phyloP scores from a whole-genome alignment of 2,329 filamentous ascomycete species.

The Beauveria sp. region DNA sequence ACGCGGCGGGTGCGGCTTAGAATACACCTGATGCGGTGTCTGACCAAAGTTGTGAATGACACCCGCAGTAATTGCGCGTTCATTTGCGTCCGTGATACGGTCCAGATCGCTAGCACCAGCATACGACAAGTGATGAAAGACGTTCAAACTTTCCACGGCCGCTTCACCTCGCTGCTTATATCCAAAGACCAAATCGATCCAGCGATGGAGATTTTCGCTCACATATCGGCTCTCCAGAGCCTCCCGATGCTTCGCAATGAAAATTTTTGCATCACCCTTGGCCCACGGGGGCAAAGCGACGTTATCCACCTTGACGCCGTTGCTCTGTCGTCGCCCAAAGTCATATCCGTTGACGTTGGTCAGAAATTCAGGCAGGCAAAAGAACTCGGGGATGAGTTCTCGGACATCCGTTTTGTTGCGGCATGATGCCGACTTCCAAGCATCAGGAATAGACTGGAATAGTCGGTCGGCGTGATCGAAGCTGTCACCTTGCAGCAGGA shows the following conservation, averaged over 20 bases:
- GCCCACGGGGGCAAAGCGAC: slow-evolving; percentile 94
- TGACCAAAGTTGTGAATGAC: slow-evolving; percentile 99
- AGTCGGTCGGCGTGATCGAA: slow-evolving; percentile 95
- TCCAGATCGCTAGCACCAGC: slow-evolving; percentile 90
- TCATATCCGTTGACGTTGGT: slow-evolving; percentile 93
- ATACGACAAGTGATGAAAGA: slow-evolving; percentile 94
- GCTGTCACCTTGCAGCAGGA: slow-evolving; percentile 86
- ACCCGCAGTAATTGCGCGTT: slow-evolving; percentile 80
- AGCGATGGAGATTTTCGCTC: slow-evolving; percentile 79
- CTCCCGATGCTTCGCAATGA: slow-evolving; percentile 92
- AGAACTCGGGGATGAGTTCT: slow-evolving; percentile 94
- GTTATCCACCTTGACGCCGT: slow-evolving; percentile 70
- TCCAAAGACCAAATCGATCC: slow-evolving; percentile 95
- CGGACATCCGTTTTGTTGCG: slow-evolving; percentile 91
- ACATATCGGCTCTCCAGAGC: slow-evolving; percentile 91
- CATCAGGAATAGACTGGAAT: slow-evolving; percentile 86
- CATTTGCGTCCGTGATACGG: slow-evolving; percentile 78
- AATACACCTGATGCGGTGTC: slow-evolving; percentile 91
- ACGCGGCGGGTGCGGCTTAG: slow-evolving; percentile 67
- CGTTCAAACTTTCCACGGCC: slow-evolving; percentile 83
- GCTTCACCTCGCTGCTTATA: slow-evolving; percentile 90
- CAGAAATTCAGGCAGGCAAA: slow-evolving; percentile 90
- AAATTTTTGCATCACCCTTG: slow-evolving; percentile 90
- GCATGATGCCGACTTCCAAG: slow-evolving; percentile 83
- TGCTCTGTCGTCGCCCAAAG: slow-evolving; percentile 80